Evolutionary conservation across 768 basidiomycete genomes (phyloP), one percentile per base, ranked within the genome.

Genomic region (Pleurotus platypus): DNA sequence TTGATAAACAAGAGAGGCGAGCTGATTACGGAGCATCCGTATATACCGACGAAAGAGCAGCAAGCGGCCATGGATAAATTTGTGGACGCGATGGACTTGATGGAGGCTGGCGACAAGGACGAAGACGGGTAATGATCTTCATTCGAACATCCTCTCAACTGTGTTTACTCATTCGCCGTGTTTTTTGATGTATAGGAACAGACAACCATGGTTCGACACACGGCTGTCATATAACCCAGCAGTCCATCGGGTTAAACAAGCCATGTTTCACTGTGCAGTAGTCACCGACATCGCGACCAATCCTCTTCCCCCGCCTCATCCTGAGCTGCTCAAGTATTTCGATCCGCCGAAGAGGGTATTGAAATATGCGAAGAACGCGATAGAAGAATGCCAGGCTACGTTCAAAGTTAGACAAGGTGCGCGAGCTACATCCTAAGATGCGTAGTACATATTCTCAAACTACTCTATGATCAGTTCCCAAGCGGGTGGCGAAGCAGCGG

Each of bases 191-290:
- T 2, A 26, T 12, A 93, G 92, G 13, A 75, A 79, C 40, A 81
- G 77, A 8, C 63, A 65, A 2, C 77, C 87, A 2, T 98, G 93
- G 93, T 96, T 89, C 66, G 84, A 89, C 57, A 79, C 87, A 0
- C 73, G 77, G 2, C 72, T 85, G 1, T 92, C 94, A 1, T 97
- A 83, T 70, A 97, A 96, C 63, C 94, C 96, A 1, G 83, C 90
- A 3, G 78, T 97, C 30, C 95, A 99, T 65, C 86, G 95, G 51
- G 80, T 87, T 57, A 96, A 95, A 68, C 94, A 97, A 75, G 94
- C 94, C 11, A 84, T 94, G 63, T 92, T 96, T 70, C 95, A 97
- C 66, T 81, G 82, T 50, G 93, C 93, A 1, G 79, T 92, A 8
- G 85, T 89, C 16, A 73, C 81, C 2, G 90, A 97, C 66, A 69